Evolutionary conservation across 2,329 filamentous ascomycete species (phyloP).

Genomic region (Hyphodiscus sp.): DNA sequence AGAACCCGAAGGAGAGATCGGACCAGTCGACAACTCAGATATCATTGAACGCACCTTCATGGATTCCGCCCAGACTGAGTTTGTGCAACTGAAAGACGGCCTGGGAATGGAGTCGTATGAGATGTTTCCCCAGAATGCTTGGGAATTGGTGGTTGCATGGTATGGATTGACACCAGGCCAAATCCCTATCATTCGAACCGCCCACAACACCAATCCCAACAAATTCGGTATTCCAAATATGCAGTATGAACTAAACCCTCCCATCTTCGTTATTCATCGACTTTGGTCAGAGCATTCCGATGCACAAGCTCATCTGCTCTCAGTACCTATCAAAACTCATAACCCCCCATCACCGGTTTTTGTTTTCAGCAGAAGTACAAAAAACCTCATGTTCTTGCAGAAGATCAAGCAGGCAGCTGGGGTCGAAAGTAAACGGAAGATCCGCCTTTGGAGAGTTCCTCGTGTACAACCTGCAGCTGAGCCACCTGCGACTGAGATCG

Average conservation of each 20-base stretch:
- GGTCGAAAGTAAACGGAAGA: conserved; percentile 64
- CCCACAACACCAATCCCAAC: conserved; percentile 66
- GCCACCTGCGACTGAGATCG: conserved; percentile 33
- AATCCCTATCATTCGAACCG: conserved; percentile 65
- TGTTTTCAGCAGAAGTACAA: conserved; percentile 63
- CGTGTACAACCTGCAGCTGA: conserved; percentile 23
- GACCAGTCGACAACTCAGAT: conserved; percentile 81
- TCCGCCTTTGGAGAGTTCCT: conserved; percentile 49
- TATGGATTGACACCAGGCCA: conserved; percentile 70
- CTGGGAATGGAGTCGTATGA: conserved; percentile 66
- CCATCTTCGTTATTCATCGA: conserved; percentile 78
- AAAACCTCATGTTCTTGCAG: conserved; percentile 68
- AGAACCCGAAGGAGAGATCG: conserved; percentile 52
- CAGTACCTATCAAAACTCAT: conserved; percentile 52
- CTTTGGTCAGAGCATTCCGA: conserved; percentile 53
- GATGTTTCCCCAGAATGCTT: conserved; percentile 71
- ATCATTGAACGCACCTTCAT: conserved; percentile 59
- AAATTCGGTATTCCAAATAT: conserved; percentile 55
- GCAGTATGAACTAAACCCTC: conserved; percentile 77
- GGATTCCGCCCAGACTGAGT: conserved; percentile 46
- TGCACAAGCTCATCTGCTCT: conserved; percentile 46
- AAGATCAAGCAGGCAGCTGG: conserved; percentile 62
- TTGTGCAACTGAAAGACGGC: conserved; percentile 68
- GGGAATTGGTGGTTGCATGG: conserved; percentile 75
- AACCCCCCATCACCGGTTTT: conserved; percentile 57